Base-by-base conservation (phyloP, 2,329 filamentous ascomycete genomes). In the Nemania abortiva region DNA sequence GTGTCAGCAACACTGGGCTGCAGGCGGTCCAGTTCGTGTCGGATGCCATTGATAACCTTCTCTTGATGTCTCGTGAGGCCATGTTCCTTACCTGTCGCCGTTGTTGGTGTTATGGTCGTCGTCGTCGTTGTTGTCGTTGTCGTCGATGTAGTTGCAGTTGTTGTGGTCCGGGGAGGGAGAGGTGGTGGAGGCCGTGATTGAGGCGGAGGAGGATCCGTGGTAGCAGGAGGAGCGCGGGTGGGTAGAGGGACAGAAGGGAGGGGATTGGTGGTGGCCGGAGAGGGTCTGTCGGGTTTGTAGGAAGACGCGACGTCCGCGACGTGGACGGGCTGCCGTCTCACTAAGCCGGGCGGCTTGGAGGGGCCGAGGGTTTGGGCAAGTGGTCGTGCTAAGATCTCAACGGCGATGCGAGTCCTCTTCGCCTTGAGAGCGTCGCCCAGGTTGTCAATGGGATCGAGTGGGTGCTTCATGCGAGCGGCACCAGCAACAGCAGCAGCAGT, bases 1-100 rank as follows among this genome's bases (percentile, higher is more conserved):
- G 81, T 81, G 73, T 85, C 84, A 49, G 80, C 79, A 29, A 80
- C 75, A 70, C 77, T 80, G 42, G 86, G 84, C 75, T 89, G 86
- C 73, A 90, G 78, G 57, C 84, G 81, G 74, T 87, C 85, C 73
- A 90, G 80, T 79, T 90, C 88, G 77, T 90, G 87, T 75, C 84
- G 87, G 70, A 90, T 86, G 72, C 88, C 88, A 83, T 89, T 89
- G 74, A 83, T 84, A 61, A 87, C 85, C 78, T 89, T 90, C 72
- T 86, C 83, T 75, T 86, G 85, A 70, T 88, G 84, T 78, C 84
- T 87, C 73, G 84, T 86, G 62, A 82, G 72, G 68, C 66, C 65
- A 68, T 76, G 68, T 58, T 76, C 72, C 63, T 72, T 69, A 56
- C 58, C 65, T 53, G 74, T 65, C 64, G 74, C 74, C 72, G 76